Evolutionary conservation across 208 protist species (phyloP), one percentile per base, ranked within the genome.

Genomic region (Leishmania braziliensis): DNA sequence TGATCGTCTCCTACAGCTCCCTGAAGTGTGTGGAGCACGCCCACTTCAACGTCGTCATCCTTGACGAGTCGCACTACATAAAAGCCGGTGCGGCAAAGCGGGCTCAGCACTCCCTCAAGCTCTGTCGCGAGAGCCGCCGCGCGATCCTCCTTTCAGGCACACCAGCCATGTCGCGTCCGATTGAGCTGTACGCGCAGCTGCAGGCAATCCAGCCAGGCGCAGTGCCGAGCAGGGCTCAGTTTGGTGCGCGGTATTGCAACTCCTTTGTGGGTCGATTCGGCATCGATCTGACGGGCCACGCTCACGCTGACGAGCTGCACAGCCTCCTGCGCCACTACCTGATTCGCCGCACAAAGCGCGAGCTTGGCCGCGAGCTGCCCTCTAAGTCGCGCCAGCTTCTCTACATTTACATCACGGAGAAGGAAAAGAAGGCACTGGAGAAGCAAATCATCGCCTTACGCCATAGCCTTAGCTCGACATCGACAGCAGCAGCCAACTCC

Each of bases 51-150:
- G 87, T 98, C 1, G 95, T 99, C 14, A 97, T 99, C 43, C 83
- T 95, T 26, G 98, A 99, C 89, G 98, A 99, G 90, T 96, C 94
- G 16, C 98, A 99, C 92, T 97, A 94, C 78, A 95, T 99, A 75
- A 99, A 99, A 78, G 93, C 88, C 48, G 85, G 83, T 0, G 94
- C 94, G 46, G 78, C 95, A 69, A 90, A 98, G 75, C 89, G 97
- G n/a, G 93, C 96, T 12, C 79, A 95, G 66, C 71, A 79, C 29
- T 89, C 98, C 16, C 83, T 98, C n/a, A 88, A 89, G 58, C 66
- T 99, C 20, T 93, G 98, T 75, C 79, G 90, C 29, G 79, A 73
- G 26, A 92, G 95, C 16, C 79, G 84, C 0, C 89, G 96, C 50
- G 88, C 95, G 26, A 78, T 99, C 66, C 84, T 99, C 16, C 86